Conservation (phyloP, 257 asterid species). For the Asclepias syriaca region DNA sequence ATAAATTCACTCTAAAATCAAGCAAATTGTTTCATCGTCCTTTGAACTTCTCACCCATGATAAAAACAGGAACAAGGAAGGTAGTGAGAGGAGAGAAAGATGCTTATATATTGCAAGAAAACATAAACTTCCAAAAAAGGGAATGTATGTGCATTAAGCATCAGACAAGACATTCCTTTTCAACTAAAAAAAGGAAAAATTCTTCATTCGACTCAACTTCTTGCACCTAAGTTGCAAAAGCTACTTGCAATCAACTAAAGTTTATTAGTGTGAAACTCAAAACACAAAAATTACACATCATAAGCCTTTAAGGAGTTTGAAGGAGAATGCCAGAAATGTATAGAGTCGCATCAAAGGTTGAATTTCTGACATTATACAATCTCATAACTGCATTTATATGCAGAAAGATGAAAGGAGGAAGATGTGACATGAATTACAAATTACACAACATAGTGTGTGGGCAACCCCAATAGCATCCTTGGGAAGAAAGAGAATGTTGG, state of each 20-base stretch:
- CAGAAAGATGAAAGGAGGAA: neutral
- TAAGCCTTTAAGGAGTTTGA: neutral
- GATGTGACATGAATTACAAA: neutral
- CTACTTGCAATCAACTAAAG: neutral
- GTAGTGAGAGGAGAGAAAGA: neutral
- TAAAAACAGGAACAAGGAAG: neutral
- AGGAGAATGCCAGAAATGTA: neutral
- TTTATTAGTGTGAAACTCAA: neutral
- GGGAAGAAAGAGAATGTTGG: neutral
- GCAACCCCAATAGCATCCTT: neutral
- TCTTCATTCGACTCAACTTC: neutral
- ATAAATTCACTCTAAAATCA: neutral
- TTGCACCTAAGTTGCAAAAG: neutral
- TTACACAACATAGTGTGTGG: neutral
- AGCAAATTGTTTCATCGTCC: neutral
- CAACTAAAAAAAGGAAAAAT: neutral
- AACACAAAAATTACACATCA: neutral
- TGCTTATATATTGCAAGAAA: neutral
- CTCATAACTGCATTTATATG: neutral
- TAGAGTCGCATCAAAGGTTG: neutral
- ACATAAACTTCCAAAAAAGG: neutral
- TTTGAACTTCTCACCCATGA: neutral
- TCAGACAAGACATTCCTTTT: neutral
- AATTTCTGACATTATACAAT: neutral
- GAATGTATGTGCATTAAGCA: neutral